Conservation (phyloP, 2,329 filamentous ascomycete species). For the Sporothrix mexicana region DNA sequence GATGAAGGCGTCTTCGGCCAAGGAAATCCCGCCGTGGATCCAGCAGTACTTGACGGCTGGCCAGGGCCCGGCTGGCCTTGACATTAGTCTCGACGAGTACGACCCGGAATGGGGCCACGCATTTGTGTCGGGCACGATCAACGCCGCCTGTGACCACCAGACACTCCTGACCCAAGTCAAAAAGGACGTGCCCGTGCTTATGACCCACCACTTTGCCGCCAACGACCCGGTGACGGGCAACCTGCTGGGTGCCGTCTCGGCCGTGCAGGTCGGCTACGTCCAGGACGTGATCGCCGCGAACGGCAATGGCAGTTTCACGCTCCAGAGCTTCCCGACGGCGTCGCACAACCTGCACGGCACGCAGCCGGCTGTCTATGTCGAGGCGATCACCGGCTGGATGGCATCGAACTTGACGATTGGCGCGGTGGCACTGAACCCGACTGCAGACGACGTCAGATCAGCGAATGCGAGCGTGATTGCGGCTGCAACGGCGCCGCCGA, state of each 20-base stretch:
- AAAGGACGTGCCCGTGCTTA: not conserved
- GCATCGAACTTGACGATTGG: slow-evolving; percentile 20
- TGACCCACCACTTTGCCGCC: slow-evolving; percentile 21
- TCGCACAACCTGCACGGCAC: slow-evolving; percentile 19
- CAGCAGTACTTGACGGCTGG: slow-evolving; percentile 22
- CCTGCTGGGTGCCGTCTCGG: slow-evolving; percentile 9
- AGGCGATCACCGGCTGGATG: slow-evolving; percentile 17
- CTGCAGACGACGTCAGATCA: not conserved
- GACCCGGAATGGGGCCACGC: slow-evolving; percentile 21
- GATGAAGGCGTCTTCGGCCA: not conserved
- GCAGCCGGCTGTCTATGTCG: slow-evolving; percentile 16
- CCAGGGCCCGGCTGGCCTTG: not conserved
- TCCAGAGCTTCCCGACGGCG: slow-evolving; percentile 12
- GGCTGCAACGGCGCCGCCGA: not conserved
- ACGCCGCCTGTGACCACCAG: slow-evolving; percentile 15
- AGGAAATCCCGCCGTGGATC: slow-evolving; percentile 19
- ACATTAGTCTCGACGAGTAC: not conserved
- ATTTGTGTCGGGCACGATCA: not conserved
- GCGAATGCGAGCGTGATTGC: not conserved
- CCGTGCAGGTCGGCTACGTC: slow-evolving; percentile 7
- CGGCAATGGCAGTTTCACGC: slow-evolving; percentile 14
- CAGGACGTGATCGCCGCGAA: slow-evolving; percentile 17
- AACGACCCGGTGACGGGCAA: slow-evolving; percentile 13
- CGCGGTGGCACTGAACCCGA: not conserved
- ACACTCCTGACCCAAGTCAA: slow-evolving; percentile 3